Conservation (phyloP, 2,329 filamentous ascomycete species). For the Coleophoma crateriformis region DNA sequence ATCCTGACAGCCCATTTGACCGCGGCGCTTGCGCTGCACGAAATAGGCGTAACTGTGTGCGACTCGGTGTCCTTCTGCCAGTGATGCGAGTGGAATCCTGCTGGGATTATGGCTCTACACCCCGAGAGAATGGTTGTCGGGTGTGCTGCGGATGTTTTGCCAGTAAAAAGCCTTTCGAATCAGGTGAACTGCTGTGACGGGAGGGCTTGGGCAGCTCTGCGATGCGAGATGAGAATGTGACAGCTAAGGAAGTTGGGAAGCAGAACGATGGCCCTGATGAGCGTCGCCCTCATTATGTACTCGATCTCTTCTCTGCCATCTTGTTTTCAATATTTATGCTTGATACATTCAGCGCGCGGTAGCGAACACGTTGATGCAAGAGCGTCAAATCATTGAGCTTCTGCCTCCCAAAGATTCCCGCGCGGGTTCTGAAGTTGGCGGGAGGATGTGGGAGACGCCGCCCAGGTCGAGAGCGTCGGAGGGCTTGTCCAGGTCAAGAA, state of each 20-base stretch:
- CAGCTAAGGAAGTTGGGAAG: neutral
- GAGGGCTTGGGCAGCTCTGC: neutral
- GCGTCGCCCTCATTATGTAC: conserved; percentile 1
- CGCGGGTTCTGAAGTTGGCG: conserved; percentile 14
- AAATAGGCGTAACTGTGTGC: neutral
- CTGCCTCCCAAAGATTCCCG: conserved; percentile 8
- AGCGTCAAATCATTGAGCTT: conserved; percentile 12
- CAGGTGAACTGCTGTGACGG: neutral
- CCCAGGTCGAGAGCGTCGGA: neutral
- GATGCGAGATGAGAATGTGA: neutral
- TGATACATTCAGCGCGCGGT: conserved; percentile 20
- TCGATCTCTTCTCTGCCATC: neutral
- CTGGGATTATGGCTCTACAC: conserved; percentile 5
- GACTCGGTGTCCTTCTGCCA: neutral
- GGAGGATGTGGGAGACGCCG: conserved; percentile 12
- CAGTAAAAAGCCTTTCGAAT: conserved; percentile 5
- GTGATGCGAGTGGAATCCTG: neutral
- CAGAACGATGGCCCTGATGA: neutral
- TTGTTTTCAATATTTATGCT: conserved; percentile 3
- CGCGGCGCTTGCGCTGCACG: neutral
- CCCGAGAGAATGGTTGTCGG: conserved; percentile 15
- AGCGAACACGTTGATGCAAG: neutral
- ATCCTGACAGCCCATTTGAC: neutral
- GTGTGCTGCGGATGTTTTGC: conserved; percentile 4
- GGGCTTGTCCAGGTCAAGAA: no score